Conservation (phyloP, 129 eudicot genomes). For the Artemisia annua region DNA sequence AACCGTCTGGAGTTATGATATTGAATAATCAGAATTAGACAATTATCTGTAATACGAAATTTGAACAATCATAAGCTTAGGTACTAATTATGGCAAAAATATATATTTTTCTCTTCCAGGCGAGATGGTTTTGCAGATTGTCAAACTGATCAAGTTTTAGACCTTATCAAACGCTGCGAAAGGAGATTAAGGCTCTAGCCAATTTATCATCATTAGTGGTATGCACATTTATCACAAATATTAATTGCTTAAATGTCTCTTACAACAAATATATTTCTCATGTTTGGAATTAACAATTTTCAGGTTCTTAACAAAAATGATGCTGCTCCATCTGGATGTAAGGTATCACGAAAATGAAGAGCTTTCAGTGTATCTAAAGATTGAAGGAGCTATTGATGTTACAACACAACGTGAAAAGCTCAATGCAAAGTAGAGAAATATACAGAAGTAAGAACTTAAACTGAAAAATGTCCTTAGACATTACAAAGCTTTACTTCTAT, state of each 20-base stretch:
- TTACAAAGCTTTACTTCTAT: not conserved
- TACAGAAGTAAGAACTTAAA: conserved; percentile 50
- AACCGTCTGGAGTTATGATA: no score
- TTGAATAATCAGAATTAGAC: no score
- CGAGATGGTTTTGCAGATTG: conserved; percentile 71
- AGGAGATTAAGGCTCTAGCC: conserved; percentile 72
- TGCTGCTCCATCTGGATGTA: conserved; percentile 63
- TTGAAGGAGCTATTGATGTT: conserved; percentile 58
- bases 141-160: conserved; percentile 44
- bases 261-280: not conserved
- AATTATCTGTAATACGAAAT: no score
- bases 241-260: not conserved
- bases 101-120: conserved; percentile 38
- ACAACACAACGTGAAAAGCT: conserved; percentile 78
- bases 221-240: conserved; percentile 11
- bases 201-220: conserved; percentile 64
- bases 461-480: not conserved
- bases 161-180: conserved; percentile 50
- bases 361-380: conserved; percentile 70
- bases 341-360: conserved; percentile 69
- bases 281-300: conserved; percentile 1
- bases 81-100: no score
- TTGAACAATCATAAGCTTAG: no score
- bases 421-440: conserved; percentile 59
- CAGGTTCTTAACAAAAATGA: conserved; percentile 69